Evolutionary conservation across 2,329 filamentous ascomycete species (phyloP).

Genomic region (Phaeoacremonium minimum): DNA sequence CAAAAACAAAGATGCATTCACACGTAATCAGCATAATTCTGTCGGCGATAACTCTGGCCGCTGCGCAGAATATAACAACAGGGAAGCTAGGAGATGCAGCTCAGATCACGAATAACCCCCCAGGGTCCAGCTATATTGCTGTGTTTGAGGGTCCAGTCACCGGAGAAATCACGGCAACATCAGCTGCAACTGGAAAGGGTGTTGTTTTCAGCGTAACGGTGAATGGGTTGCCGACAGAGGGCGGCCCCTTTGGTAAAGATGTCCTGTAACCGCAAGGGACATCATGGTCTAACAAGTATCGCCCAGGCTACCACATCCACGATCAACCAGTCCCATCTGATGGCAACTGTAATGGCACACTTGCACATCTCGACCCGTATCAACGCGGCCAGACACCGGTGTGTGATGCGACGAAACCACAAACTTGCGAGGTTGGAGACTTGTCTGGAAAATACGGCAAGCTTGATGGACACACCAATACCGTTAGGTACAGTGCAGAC

Average conservation of each 20-base stretch:
- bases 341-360: slow-evolving; percentile 47
- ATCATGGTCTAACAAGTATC: slow-evolving; percentile 1
- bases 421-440: slow-evolving; percentile 53
- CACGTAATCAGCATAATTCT: no score
- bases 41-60: no score
- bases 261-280: no score
- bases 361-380: slow-evolving; percentile 49
- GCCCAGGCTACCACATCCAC: slow-evolving; percentile 47
- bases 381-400: slow-evolving; percentile 36
- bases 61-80: no score
- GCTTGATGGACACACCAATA: slow-evolving; percentile 30
- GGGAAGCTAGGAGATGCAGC: slow-evolving; percentile 6
- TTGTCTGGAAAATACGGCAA: slow-evolving; percentile 50
- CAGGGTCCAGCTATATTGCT: slow-evolving; percentile 5
- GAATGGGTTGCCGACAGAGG: slow-evolving; percentile 22
- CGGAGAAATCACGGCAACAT: slow-evolving; percentile 19
- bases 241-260: slow-evolving; percentile 25
- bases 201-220: slow-evolving; percentile 24
- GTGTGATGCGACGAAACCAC: slow-evolving; percentile 38
- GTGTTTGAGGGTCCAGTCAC: slow-evolving; percentile 6
- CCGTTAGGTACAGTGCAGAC: background rate
- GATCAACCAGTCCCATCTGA: slow-evolving; percentile 39
- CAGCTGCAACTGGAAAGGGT: slow-evolving; percentile 19
- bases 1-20: no score
- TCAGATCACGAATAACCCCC: slow-evolving; percentile 5